Conservation (phyloP, 768 basidiomycete species). For the Thelephora ganbajun region DNA sequence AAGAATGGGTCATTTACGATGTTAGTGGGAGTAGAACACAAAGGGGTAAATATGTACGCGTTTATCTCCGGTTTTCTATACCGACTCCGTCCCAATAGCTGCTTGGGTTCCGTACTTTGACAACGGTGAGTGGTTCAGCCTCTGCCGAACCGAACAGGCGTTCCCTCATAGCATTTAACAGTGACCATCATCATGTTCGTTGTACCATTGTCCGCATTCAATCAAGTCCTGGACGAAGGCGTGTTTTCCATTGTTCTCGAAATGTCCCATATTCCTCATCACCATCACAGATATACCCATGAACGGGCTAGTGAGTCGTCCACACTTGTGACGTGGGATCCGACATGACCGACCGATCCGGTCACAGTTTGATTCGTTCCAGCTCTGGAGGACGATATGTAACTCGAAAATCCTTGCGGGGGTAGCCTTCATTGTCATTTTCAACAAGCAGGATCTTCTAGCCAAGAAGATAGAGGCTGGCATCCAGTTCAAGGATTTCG, state of each 20-base stretch:
- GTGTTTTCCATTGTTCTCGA: slow-evolving; percentile 5
- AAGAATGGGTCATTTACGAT: slow-evolving; percentile 53
- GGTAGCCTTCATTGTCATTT: slow-evolving; percentile 43
- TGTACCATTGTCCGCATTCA: slow-evolving; percentile 50
- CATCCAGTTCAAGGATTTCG: slow-evolving; percentile 33
- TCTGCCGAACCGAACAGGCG: not conserved
- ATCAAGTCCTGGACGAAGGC: slow-evolving; percentile 50
- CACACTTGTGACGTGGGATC: not conserved
- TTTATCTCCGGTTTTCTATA: no score
- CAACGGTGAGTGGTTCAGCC: slow-evolving; percentile 28
- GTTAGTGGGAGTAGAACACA: slow-evolving; percentile 47
- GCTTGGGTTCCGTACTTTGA: slow-evolving; percentile 63
- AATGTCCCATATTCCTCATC: no score
- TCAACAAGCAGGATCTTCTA: slow-evolving; percentile 52
- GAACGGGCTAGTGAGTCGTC: slow-evolving; percentile 40
- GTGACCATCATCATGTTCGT: slow-evolving; percentile 56
- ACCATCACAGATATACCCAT: slow-evolving; percentile 14
- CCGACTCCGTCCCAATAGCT: slow-evolving; percentile 19
- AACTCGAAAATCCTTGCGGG: slow-evolving; percentile 38
- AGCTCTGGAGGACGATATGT: slow-evolving; percentile 47
- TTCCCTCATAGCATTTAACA: slow-evolving; percentile 11
- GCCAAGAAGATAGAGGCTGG: slow-evolving; percentile 30
- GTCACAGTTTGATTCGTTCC: slow-evolving; percentile 46
- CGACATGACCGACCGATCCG: not conserved
- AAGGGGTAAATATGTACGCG: slow-evolving; percentile 25